Percentiles rank a stretch among this genome's conserved stretches.
Conservation (phyloP, 257 asterid species). For the Solanum medicagineum region DNA sequence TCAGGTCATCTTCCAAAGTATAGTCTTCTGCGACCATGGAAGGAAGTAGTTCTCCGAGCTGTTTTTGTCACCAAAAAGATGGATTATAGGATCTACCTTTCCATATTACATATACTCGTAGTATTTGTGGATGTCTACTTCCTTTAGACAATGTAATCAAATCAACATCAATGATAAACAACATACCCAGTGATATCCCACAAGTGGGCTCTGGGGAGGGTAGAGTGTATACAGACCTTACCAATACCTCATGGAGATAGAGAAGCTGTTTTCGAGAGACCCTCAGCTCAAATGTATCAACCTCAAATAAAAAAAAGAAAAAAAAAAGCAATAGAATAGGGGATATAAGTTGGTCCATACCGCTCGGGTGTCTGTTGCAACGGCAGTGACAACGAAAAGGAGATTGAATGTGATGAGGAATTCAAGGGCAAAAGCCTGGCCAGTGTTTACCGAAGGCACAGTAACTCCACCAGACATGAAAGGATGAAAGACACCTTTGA, state of each 20-base stretch:
- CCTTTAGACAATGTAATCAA: no score
- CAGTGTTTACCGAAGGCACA: constrained; percentile 55
- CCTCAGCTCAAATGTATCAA: no score
- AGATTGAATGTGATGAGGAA: constrained; percentile 73
- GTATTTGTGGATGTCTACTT: neutral
- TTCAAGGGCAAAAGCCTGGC: constrained; percentile 87
- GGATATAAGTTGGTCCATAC: constrained; percentile 15
- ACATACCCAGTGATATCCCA: no score
- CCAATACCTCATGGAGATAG: no score
- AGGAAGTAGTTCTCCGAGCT: neutral
- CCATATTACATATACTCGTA: neutral
- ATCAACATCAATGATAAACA: no score
- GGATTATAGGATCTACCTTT: neutral
- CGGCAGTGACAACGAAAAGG: constrained; percentile 81
- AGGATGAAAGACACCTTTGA: constrained; percentile 70
- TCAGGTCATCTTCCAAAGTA: neutral
- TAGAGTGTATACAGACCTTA: no score
- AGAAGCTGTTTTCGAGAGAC: no score
- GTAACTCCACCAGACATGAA: constrained; percentile 82
- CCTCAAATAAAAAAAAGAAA: no score
- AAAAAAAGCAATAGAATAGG: no score
- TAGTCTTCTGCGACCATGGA: neutral
- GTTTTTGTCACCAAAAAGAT: neutral
- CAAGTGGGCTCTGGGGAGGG: no score
- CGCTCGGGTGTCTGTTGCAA: constrained; percentile 88